Evolutionary conservation across 2,329 filamentous ascomycete species (phyloP), one percentile per base, ranked within the genome.

Genomic region (Curvularia sp.): DNA sequence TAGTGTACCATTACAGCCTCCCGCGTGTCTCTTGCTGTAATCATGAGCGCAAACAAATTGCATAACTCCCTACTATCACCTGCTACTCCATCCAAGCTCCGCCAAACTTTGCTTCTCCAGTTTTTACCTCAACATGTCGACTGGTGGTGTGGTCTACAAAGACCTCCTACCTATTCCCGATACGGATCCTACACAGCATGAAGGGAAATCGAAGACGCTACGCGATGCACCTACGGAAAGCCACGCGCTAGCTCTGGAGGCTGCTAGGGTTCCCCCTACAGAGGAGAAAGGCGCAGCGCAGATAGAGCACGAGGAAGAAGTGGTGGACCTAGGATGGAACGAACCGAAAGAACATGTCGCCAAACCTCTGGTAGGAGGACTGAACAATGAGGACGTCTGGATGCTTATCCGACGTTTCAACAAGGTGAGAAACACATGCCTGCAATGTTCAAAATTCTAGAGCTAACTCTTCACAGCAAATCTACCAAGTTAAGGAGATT

Each of bases 381-480:
- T 93, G 57, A 80, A 81, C 12, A 93, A 93, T 61, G 89, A 93
- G 38, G 87, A 92, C 60, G 76, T 92, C 0, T 93, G 89, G 88
- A 79, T 90, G 48, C 78, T 93, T 18, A 79, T 91, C 28, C 81
- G 90, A 23, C 82, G 90, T 1, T 93, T 93, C 74, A 88, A 93
- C 73, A 92, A 92, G 81, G 86, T 86, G 68, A 55, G 57, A 23
- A 12, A 6, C 12, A 15, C 2, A 7, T 38, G 9, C 8, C 1
- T 32, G 6, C 12, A 13, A 18, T 28, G 13, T 1, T 19, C 1
- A 27, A 27, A 2, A 6, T 6, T 39, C 3, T 3, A 8, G 13
- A 46, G 49, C 72, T 80, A 61, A 77, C 50, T 4, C 12, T 42
- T 7, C 36, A 39, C 52, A 78, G 85, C 85, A 87, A 85, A 84